Evolutionary conservation across 805 yeast genomes (phyloP).

Genomic region (Candida caryicola): DNA sequence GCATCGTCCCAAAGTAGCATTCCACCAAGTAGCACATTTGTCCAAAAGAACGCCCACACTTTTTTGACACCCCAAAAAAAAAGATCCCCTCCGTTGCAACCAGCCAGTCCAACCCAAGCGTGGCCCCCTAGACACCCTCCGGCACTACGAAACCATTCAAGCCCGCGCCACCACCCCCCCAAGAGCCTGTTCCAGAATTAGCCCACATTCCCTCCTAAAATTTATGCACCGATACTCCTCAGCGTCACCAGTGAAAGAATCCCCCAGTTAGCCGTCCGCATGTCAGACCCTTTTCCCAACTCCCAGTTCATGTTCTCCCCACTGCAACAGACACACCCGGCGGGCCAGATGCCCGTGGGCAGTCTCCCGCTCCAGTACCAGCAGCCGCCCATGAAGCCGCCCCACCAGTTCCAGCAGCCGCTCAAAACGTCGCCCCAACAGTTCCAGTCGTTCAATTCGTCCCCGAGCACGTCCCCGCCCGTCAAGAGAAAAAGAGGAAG

Average conservation of each 20-base stretch:
- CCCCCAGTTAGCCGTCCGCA: too few relatives aligned
- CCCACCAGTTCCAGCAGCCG: background rate
- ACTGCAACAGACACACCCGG: background rate
- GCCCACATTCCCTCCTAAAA: too few relatives aligned
- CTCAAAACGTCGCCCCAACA: background rate
- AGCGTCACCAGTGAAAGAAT: too few relatives aligned
- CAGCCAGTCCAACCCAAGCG: too few relatives aligned
- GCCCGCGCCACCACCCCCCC: background rate
- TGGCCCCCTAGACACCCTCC: too few relatives aligned
- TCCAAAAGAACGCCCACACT: too few relatives aligned
- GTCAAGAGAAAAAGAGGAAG: conserved; percentile 43
- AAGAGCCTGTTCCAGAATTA: background rate
- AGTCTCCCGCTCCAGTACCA: background rate
- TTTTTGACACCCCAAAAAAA: too few relatives aligned
- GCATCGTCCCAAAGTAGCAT: too few relatives aligned
- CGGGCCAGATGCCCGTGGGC: background rate
- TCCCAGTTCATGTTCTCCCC: background rate
- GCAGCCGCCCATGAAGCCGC: background rate
- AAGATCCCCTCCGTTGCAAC: too few relatives aligned
- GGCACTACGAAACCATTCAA: too few relatives aligned
- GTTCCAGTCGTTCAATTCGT: background rate
- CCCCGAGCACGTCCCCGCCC: conserved; percentile 15
- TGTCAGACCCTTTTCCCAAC: background rate
- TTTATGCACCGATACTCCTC: too few relatives aligned
- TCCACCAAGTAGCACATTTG: too few relatives aligned